phyloP scores from a whole-genome alignment of 2,329 filamentous ascomycete genomes.

The Trichophyton schoenleinii region DNA sequence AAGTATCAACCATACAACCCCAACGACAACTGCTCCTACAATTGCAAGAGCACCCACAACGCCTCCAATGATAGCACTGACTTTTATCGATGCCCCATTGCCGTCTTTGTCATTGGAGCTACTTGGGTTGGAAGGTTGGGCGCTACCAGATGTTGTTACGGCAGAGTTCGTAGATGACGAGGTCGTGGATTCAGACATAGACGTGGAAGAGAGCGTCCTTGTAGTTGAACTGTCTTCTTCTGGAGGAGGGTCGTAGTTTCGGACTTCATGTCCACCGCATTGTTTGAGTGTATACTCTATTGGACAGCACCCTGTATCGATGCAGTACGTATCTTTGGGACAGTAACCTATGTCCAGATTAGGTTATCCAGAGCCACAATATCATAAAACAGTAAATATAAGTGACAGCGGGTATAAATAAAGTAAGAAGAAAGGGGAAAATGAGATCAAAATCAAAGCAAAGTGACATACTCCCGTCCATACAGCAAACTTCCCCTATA shows the following conservation, averaged over 20 bases:
- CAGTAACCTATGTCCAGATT: not conserved
- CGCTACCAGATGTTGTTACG: not conserved
- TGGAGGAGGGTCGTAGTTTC: not conserved
- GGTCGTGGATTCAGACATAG: not conserved
- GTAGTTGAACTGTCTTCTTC: not conserved
- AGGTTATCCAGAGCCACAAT: not conserved
- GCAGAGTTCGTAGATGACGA: not conserved
- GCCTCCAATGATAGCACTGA: not conserved
- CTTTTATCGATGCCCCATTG: not conserved
- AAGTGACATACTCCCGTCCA: slow-evolving; percentile 1
- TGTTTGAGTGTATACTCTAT: not conserved
- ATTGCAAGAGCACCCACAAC: not conserved
- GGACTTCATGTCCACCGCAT: not conserved
- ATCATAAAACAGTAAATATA: not conserved
- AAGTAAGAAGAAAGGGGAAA: not conserved
- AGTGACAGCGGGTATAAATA: not conserved
- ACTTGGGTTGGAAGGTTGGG: not conserved
- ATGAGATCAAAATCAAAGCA: not conserved
- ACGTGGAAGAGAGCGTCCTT: not conserved
- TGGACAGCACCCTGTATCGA: not conserved
- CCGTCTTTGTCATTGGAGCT: not conserved
- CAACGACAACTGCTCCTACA: not conserved
- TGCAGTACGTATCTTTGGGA: not conserved
- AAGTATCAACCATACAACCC: not conserved
- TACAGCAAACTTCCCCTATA: slow-evolving; percentile 2